Evolutionary conservation across 2,329 filamentous ascomycete genomes (phyloP).

Genomic region (Pseudocercospora cruenta): DNA sequence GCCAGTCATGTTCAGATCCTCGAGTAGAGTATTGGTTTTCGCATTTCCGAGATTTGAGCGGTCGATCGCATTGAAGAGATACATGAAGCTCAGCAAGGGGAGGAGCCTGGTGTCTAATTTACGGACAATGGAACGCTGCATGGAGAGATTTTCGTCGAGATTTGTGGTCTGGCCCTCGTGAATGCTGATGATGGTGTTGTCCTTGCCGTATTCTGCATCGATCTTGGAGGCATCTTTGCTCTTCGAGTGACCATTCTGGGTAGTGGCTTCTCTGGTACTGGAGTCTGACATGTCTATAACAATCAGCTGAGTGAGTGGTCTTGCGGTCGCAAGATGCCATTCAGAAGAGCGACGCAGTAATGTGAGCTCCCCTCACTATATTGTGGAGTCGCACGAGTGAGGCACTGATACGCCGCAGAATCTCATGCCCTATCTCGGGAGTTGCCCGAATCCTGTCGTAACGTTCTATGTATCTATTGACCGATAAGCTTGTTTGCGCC

Average conservation of each 20-base stretch:
- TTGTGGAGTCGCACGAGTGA: neutral
- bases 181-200: neutral
- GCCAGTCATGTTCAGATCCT: constrained; percentile 37
- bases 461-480: neutral
- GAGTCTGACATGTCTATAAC: neutral
- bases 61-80: constrained; percentile 27
- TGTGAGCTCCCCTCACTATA: neutral
- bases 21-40: constrained; percentile 17
- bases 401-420: too few relatives aligned
- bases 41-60: constrained; percentile 27
- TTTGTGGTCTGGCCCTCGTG: neutral
- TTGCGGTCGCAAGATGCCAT: too few relatives aligned
- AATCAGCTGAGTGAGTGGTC: too few relatives aligned
- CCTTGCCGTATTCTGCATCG: neutral
- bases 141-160: neutral
- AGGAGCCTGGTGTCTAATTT: constrained; percentile 29
- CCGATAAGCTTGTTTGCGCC: neutral
- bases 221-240: neutral
- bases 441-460: neutral
- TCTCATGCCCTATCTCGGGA: neutral
- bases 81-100: constrained; percentile 25
- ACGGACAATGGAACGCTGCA: constrained; percentile 17
- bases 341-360: neutral
- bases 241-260: neutral
- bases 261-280: neutral